phyloP scores from a whole-genome alignment of 1,284 basidiomycete genomes.

The Ustilago xerochloae region DNA sequence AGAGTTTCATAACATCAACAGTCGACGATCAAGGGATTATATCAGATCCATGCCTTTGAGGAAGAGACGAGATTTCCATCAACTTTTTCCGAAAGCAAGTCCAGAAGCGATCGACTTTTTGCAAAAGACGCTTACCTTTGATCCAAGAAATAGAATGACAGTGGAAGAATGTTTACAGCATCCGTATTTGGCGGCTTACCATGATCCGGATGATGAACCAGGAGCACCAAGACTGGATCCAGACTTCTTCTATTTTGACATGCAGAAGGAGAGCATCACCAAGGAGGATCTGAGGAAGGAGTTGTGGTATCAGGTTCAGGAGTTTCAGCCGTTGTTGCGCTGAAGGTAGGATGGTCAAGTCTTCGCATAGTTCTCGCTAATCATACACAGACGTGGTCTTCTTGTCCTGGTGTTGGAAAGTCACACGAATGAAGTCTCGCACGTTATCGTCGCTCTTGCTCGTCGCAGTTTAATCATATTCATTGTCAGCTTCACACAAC shows the following conservation, averaged over 20 bases:
- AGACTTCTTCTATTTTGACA: constrained; percentile 59
- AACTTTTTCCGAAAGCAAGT: constrained; percentile 81
- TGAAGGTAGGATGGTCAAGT: no score
- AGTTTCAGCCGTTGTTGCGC: constrained; percentile 50
- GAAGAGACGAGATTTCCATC: constrained; percentile 81
- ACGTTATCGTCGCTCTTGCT: not conserved
- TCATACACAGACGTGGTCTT: not conserved
- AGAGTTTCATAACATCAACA: constrained; percentile 78
- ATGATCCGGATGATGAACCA: constrained; percentile 65
- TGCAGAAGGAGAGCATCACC: constrained; percentile 49
- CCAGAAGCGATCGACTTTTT: constrained; percentile 79
- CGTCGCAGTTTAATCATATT: not conserved
- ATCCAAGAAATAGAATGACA: constrained; percentile 59
- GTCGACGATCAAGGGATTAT: constrained; percentile 85
- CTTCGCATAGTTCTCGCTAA: not conserved
- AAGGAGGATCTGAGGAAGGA: constrained; percentile 59
- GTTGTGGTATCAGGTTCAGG: constrained; percentile 60
- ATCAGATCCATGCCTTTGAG: constrained; percentile 91
- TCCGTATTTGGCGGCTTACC: constrained; percentile 63
- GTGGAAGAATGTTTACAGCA: constrained; percentile 65
- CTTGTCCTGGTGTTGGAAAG: constrained; percentile 3
- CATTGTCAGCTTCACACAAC: not conserved
- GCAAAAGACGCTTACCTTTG: constrained; percentile 82
- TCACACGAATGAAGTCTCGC: not conserved
- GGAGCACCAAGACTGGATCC: constrained; percentile 53